A percentile compares a stretch with the other conserved stretches of the same genome.
These are phyloP conservation scores for Daldinia vernicosa DNA, from an alignment of 495 filamentous ascomycete genomes.

Conservation along the genomic window DNA sequence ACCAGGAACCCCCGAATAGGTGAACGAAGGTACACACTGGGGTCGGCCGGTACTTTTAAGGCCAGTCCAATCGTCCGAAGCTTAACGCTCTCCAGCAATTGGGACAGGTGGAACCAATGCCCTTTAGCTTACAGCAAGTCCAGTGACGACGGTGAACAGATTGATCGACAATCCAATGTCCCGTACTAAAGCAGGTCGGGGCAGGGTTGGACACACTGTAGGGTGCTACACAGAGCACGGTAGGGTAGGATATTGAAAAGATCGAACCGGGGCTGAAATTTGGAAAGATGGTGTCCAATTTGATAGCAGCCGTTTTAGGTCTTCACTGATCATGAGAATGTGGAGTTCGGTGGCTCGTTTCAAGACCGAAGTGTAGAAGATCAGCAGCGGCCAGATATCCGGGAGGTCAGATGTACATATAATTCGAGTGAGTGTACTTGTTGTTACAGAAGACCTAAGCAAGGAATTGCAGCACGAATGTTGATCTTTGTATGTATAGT, in stretches of 20 bases:
- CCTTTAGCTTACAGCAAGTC: constrained; percentile 48
- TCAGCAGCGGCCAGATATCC: constrained; percentile 52
- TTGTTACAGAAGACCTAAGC: constrained; percentile 30
- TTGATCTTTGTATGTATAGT: constrained; percentile 30
- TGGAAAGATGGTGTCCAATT: constrained; percentile 49
- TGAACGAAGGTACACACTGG: constrained; percentile 45
- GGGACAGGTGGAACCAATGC: constrained; percentile 53
- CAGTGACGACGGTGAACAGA: constrained; percentile 58
- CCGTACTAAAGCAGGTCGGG: constrained; percentile 47
- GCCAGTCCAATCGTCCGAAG: constrained; percentile 52
- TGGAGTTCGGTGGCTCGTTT: constrained; percentile 52
- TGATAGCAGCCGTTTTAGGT: constrained; percentile 50
- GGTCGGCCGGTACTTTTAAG: constrained; percentile 53
- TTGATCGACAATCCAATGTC: constrained; percentile 57
- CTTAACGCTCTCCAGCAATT: constrained; percentile 56
- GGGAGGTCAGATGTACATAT: constrained; percentile 48
- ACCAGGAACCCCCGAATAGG: constrained; percentile 47
- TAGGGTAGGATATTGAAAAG: constrained; percentile 50
- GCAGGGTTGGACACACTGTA: constrained; percentile 44
- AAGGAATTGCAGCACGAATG: constrained; percentile 22
- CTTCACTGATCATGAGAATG: constrained; percentile 51
- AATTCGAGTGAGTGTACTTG: constrained; percentile 31
- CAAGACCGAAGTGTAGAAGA: constrained; percentile 52
- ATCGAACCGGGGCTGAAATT: constrained; percentile 49
- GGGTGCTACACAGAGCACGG: constrained; percentile 41